These are phyloP conservation scores for Glonium stellatum DNA, from an alignment of 495 filamentous ascomycete genomes.

Conservation along the genomic window DNA sequence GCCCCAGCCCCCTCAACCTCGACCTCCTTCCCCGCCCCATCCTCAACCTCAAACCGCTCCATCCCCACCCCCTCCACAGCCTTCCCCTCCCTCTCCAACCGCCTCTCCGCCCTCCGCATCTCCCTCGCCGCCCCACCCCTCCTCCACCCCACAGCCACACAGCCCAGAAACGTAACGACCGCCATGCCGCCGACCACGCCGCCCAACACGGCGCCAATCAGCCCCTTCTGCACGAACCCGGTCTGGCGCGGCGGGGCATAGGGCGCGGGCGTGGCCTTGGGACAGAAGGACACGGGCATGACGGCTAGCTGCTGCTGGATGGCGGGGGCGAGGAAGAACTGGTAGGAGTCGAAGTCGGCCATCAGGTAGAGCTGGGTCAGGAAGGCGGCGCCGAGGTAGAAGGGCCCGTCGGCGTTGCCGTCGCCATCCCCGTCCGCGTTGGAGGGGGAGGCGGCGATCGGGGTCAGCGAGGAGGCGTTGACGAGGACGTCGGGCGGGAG, in stretches of 20 bases:
- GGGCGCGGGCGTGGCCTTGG: slow-evolving; percentile 17
- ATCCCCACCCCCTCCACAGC: slow-evolving; percentile 13
- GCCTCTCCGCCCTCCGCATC: slow-evolving; percentile 11
- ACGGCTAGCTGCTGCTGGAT: slow-evolving; percentile 25
- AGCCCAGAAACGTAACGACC: slow-evolving; percentile 9
- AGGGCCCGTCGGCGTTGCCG: slow-evolving; percentile 21
- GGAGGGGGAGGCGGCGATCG: no score
- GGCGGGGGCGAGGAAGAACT: slow-evolving; percentile 32
- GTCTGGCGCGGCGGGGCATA: slow-evolving; percentile 18
- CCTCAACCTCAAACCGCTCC: slow-evolving; percentile 11
- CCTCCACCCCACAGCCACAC: slow-evolving; percentile 11
- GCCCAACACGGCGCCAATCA: slow-evolving; percentile 32
- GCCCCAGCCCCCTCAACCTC: neutral
- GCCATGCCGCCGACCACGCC: slow-evolving; percentile 30
- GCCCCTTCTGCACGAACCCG: slow-evolving; percentile 19
- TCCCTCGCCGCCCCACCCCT: slow-evolving; percentile 5
- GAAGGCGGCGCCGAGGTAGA: slow-evolving; percentile 31
- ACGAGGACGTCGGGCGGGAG: slow-evolving; percentile 27
- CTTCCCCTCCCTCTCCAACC: slow-evolving; percentile 9
- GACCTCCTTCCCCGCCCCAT: neutral
- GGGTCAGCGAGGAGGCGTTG: slow-evolving; percentile 28
- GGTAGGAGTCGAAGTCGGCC: slow-evolving; percentile 30
- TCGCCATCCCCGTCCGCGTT: no score
- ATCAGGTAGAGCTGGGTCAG: slow-evolving; percentile 35
- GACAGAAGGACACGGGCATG: slow-evolving; percentile 32